Evolutionary conservation across 257 asterid genomes (phyloP).

Genomic region (Anisodus acutangulus): DNA sequence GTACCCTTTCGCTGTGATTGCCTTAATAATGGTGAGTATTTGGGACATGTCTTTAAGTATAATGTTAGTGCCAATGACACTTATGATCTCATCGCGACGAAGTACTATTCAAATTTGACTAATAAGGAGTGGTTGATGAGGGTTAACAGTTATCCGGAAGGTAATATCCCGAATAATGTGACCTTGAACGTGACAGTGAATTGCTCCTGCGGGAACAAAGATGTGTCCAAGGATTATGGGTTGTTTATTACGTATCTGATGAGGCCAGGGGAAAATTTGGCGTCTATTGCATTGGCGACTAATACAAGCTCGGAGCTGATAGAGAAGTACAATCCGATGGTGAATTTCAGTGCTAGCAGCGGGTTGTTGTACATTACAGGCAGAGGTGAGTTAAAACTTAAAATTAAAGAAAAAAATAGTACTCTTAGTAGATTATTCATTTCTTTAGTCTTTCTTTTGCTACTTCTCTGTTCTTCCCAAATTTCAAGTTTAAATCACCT

Average conservation of each 20-base stretch:
- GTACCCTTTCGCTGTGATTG: conserved; percentile 10
- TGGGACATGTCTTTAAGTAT: background rate
- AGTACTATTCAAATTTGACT: background rate
- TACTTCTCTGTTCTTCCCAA: background rate
- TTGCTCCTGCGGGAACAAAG: conserved; percentile 28
- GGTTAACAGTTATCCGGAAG: background rate
- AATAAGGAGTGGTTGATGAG: conserved; percentile 5
- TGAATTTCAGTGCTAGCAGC: conserved; percentile 19
- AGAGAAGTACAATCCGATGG: background rate
- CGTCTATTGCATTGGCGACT: background rate
- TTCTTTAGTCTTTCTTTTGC: too few species aligned
- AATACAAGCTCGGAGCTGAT: background rate
- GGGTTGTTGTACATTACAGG: conserved; percentile 24
- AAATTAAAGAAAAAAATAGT: too few species aligned
- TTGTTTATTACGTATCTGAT: conserved; percentile 26
- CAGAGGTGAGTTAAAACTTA: background rate
- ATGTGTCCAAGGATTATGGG: conserved; percentile 12
- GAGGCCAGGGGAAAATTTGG: conserved; percentile 27
- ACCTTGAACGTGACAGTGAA: conserved; percentile 10
- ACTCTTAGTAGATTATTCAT: too few species aligned
- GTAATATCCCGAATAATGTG: background rate
- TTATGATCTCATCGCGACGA: background rate
- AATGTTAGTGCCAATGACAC: background rate
- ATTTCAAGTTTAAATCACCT: background rate
- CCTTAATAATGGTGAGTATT: background rate